These are phyloP conservation scores for Fomitopsis serialis DNA, from an alignment of 768 basidiomycete genomes.

Conservation along the genomic window DNA sequence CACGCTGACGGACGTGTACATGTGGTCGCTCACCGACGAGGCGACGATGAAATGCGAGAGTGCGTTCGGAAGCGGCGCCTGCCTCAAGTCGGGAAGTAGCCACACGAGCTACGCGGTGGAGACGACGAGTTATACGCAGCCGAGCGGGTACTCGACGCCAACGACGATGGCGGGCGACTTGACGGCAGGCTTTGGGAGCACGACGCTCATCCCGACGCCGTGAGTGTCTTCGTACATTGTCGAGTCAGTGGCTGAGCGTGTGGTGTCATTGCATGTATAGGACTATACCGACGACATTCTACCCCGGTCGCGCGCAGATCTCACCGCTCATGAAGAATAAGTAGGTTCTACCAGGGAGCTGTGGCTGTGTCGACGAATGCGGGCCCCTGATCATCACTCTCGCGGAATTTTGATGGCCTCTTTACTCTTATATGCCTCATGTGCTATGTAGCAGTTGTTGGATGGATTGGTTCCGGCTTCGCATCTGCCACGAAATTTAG, in stretches of 20 bases:
- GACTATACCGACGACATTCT: slow-evolving; percentile 22
- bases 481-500: no score
- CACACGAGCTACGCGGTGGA: slow-evolving; percentile 18
- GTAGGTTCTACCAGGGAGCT: no score
- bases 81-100: slow-evolving; percentile 18
- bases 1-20: slow-evolving; percentile 22
- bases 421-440: no score
- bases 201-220: slow-evolving; percentile 21
- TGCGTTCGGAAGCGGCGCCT: slow-evolving; percentile 24
- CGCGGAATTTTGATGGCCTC: no score
- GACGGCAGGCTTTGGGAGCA: slow-evolving; percentile 17
- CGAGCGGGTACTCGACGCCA: slow-evolving; percentile 23
- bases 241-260: background rate
- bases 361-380: background rate
- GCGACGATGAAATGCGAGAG: slow-evolving; percentile 23
- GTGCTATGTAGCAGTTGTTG: no score
- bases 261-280: slow-evolving; percentile 1
- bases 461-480: no score
- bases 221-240: slow-evolving; percentile 6
- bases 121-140: slow-evolving; percentile 17
- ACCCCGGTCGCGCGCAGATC: slow-evolving; percentile 20
- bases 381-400: no score
- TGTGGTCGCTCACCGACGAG: slow-evolving; percentile 22
- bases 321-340: slow-evolving; percentile 19
- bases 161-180: slow-evolving; percentile 22